phyloP scores from a whole-genome alignment of 2,329 filamentous ascomycete species.

The Claviceps quebecensis region DNA sequence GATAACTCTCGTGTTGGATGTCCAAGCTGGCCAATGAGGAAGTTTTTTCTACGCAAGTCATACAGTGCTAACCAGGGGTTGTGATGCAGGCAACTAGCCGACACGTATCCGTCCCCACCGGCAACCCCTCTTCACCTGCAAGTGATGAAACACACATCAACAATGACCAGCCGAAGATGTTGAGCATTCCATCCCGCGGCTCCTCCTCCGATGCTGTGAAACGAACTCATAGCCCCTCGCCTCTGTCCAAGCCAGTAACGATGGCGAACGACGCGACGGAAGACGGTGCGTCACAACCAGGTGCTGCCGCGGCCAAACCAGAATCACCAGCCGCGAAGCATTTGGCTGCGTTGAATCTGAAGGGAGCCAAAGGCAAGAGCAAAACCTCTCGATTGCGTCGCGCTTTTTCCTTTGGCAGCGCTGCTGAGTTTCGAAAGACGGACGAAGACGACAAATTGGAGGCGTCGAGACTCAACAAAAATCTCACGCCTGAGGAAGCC shows the following conservation, averaged over 20 bases:
- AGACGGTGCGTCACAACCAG: conserved; percentile 23
- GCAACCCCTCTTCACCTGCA: conserved; percentile 35
- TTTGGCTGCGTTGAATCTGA: conserved; percentile 74
- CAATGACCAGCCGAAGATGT: conserved; percentile 39
- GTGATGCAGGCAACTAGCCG: conserved; percentile 45
- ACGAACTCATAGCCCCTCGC: conserved; percentile 53
- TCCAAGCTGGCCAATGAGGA: conserved; percentile 26
- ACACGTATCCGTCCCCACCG: conserved; percentile 37
- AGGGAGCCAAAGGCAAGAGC: conserved; percentile 61
- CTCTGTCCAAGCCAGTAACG: conserved; percentile 56
- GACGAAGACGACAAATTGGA: conserved; percentile 31
- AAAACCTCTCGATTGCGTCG: conserved; percentile 77
- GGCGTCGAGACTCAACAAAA: conserved; percentile 48
- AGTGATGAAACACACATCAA: conserved; percentile 33
- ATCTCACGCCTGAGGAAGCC: conserved; percentile 46
- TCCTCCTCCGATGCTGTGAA: conserved; percentile 55
- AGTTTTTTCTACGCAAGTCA: conserved; percentile 16
- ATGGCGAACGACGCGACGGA: conserved; percentile 41
- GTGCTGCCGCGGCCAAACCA: conserved; percentile 23
- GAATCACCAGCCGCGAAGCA: conserved; percentile 69
- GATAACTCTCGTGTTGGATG: neutral
- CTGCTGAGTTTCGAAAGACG: conserved; percentile 72
- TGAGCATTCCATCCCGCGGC: conserved; percentile 46
- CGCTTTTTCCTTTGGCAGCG: conserved; percentile 93
- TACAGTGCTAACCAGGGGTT: conserved; percentile 32